Base-by-base conservation (phyloP, 1,284 basidiomycete genomes). In the Athelia psychrophila region DNA sequence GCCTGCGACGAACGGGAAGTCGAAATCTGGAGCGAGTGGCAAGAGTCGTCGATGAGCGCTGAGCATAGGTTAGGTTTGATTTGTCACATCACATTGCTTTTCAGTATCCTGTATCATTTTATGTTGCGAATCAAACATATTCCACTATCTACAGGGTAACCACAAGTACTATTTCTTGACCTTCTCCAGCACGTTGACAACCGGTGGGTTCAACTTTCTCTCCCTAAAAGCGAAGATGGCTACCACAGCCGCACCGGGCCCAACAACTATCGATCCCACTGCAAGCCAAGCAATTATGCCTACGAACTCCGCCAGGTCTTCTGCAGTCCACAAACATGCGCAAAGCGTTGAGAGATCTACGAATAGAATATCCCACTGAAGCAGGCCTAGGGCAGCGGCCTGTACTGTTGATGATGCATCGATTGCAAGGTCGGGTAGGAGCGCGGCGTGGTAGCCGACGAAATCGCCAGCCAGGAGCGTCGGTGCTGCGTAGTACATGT, bases 1-100 rank as follows among this genome's bases (percentile, higher is more conserved):
- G 55, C 64, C 77, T 48, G 61, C 70, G 3, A 60, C 66, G 27
- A 78, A 79, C 53, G 65, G 66, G 20, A 79, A 78, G 50, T 58
- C 72, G 19, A 80, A 79, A 13, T 30, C 27, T 5, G 27, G 58
- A 58, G 66, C 49, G 67, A 60, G 70, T 51, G 48, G 22, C 24
- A 38, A 30, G 16, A 50, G 30, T 18, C 33, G n/a, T 54, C 6
- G 30, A 25, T 46, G 19, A 30, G 13, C 46, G 44, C 2, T n/a
- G n/a, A n/a, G n/a, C n/a, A n/a, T n/a, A n/a, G 42, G 36, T 24
- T 42, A 38, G 45, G 22, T 30, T 9, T 22, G 47, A 40, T 40
- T 54, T 50, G 48, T 24, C 25, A 36, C 20, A 53, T 25, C 52
- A 49, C 25, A 33, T 27, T 45, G 51, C 55, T 49, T 44, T 48